phyloP scores from a whole-genome alignment of 768 basidiomycete genomes.

The Cyathus striatus region DNA sequence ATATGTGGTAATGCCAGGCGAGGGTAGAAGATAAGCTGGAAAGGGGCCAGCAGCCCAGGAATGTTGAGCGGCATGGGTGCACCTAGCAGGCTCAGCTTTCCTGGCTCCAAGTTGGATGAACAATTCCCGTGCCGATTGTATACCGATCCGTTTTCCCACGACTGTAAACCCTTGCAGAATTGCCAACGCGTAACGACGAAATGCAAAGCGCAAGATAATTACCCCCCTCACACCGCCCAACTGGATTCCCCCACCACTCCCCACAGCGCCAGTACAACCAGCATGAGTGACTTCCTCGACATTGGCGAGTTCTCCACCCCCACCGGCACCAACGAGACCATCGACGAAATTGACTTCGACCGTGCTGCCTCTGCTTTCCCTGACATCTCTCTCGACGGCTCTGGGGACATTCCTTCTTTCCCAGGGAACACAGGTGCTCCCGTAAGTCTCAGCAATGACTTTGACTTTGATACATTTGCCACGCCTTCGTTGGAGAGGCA shows the following conservation, averaged over 20 bases:
- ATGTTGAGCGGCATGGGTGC: constrained; percentile 77
- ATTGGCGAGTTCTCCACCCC: constrained; percentile 21
- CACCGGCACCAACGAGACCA: too few species aligned
- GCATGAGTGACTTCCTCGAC: constrained; percentile 37
- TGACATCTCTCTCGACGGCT: constrained; percentile 74
- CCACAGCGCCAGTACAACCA: not conserved
- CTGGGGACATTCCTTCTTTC: constrained; percentile 46
- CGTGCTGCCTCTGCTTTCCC: constrained; percentile 80
- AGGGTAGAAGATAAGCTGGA: constrained; percentile 66
- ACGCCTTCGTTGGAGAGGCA: constrained; percentile 53
- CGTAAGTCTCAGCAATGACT: constrained; percentile 33
- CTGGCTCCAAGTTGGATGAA: too few species aligned
- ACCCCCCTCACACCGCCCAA: not conserved
- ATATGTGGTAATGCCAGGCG: constrained; percentile 65
- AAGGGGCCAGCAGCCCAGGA: constrained; percentile 61
- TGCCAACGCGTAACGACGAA: too few species aligned
- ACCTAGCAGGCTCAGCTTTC: too few species aligned
- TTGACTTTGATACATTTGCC: too few species aligned
- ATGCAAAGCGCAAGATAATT: too few species aligned
- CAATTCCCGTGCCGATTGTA: too few species aligned
- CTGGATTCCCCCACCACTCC: not conserved
- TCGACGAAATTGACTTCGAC: constrained; percentile 72
- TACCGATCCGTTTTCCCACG: too few species aligned
- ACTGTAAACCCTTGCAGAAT: too few species aligned
- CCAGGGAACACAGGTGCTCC: constrained; percentile 16